Evolutionary conservation across 192 early-diverging fungal genomes (phyloP).

Genomic region (Coemansia javaensis): DNA sequence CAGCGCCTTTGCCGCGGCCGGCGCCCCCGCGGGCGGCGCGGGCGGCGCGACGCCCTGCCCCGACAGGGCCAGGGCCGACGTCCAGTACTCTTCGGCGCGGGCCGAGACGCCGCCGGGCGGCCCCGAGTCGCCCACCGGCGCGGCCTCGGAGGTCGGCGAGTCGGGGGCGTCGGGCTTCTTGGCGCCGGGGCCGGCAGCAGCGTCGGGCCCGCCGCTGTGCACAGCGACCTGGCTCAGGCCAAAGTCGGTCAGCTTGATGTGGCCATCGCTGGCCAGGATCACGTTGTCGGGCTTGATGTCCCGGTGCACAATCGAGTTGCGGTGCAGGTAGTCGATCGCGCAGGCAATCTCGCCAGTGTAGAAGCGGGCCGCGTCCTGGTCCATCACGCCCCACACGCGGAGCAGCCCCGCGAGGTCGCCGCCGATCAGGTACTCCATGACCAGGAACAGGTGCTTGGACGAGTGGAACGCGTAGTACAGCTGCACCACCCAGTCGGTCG

Average conservation of each 20-base stretch:
- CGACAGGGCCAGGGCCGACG: slow-evolving; percentile 12
- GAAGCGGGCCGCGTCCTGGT: slow-evolving; percentile 75
- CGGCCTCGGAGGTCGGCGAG: slow-evolving; percentile 14
- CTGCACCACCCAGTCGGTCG: slow-evolving; percentile 84
- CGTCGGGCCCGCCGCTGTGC: too few relatives aligned
- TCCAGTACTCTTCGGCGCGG: slow-evolving; percentile 40
- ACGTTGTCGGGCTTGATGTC: slow-evolving; percentile 83
- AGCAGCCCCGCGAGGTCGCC: slow-evolving; percentile 78
- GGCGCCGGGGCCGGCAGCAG: background rate
- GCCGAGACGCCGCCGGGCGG: slow-evolving; percentile 14
- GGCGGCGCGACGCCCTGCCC: slow-evolving; percentile 15
- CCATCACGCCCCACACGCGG: slow-evolving; percentile 71
- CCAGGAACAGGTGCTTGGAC: slow-evolving; percentile 81
- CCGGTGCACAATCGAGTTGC: slow-evolving; percentile 84
- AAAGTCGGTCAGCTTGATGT: slow-evolving; percentile 94
- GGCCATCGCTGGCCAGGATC: slow-evolving; percentile 78
- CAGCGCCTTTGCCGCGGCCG: slow-evolving; percentile 28
- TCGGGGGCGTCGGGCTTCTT: background rate
- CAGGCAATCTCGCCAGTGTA: slow-evolving; percentile 87
- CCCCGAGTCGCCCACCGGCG: slow-evolving; percentile 20
- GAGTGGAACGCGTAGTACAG: slow-evolving; percentile 92
- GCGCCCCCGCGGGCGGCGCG: slow-evolving; percentile 4
- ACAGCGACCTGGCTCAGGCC: slow-evolving; percentile 88
- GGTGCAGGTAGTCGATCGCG: slow-evolving; percentile 88
- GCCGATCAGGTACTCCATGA: slow-evolving; percentile 89